Evolutionary conservation across 75 land plant species (phyloP).

Genomic region (Picea glauca): DNA sequence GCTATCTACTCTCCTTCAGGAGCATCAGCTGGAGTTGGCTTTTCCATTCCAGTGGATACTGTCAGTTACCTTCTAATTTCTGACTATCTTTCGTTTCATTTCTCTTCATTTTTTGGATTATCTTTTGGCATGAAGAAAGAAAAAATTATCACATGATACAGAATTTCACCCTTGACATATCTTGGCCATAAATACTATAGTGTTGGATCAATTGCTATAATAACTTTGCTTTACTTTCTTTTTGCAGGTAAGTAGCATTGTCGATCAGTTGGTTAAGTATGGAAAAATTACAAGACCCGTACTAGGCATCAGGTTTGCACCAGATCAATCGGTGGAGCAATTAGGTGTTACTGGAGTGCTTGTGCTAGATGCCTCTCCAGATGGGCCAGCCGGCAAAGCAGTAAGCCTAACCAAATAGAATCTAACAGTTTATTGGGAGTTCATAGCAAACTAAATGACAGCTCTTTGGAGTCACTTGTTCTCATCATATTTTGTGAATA

Average conservation of each 20-base stretch:
- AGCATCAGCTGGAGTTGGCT: conserved; percentile 53
- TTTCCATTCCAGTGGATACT: conserved; percentile 56
- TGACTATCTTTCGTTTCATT: not conserved
- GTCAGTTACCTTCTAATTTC: conserved; percentile 12
- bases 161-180: conserved; percentile 1
- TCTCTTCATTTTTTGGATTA: not conserved
- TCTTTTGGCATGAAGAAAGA: not conserved
- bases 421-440: conserved; percentile 1
- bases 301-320: conserved; percentile 35
- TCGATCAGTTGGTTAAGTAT: conserved; percentile 30
- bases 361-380: conserved; percentile 33
- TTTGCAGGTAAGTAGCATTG: conserved; percentile 30
- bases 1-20: conserved; percentile 59
- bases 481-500: too few relatives aligned
- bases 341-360: conserved; percentile 31
- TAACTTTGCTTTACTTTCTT: not conserved
- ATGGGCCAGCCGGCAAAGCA: conserved; percentile 38
- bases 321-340: conserved; percentile 37
- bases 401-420: conserved; percentile 7
- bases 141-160: not conserved
- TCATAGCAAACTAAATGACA: too few relatives aligned
- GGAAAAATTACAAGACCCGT: conserved; percentile 30
- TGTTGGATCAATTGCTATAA: not conserved
- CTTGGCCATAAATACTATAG: not conserved
- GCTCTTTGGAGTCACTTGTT: too few relatives aligned